Percentiles rank a stretch among this genome's conserved stretches.
phyloP scores from a whole-genome alignment of 2,329 filamentous ascomycete species.

The Microdochium trichocladiopsis region DNA sequence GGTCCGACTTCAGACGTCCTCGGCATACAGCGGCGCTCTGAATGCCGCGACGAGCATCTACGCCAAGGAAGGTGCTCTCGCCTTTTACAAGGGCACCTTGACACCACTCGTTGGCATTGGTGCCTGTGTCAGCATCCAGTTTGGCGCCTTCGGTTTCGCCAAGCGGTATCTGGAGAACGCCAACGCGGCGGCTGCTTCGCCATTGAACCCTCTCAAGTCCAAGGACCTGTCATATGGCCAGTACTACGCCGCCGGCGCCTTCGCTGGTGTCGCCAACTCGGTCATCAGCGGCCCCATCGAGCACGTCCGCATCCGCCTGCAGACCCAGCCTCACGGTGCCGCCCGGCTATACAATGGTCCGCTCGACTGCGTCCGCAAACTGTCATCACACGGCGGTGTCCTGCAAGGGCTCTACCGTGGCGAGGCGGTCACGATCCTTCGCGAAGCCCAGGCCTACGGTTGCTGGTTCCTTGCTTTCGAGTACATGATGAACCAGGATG shows the following conservation, averaged over 20 bases:
- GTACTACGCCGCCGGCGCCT: constrained; percentile 86
- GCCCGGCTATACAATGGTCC: constrained; percentile 75
- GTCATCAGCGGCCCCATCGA: constrained; percentile 88
- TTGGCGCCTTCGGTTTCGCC: constrained; percentile 92
- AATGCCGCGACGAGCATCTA: constrained; percentile 79
- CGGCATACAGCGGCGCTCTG: constrained; percentile 71
- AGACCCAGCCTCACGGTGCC: constrained; percentile 89
- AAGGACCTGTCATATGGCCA: constrained; percentile 66
- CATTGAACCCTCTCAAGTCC: constrained; percentile 37
- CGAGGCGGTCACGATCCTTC: constrained; percentile 73
- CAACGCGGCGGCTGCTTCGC: constrained; percentile 48
- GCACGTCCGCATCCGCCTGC: constrained; percentile 90
- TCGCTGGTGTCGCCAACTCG: constrained; percentile 86
- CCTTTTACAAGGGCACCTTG: constrained; percentile 95
- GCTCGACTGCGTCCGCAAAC: constrained; percentile 82
- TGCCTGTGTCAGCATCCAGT: constrained; percentile 96
- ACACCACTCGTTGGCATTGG: constrained; percentile 94
- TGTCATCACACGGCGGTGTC: constrained; percentile 61
- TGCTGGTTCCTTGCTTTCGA: constrained; percentile 94
- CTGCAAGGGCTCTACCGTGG: constrained; percentile 78
- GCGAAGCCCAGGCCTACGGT: constrained; percentile 93
- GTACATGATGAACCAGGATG: constrained; percentile 91
- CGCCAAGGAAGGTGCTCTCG: constrained; percentile 76
- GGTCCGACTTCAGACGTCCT: constrained; percentile 88
- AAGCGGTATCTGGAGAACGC: constrained; percentile 75